Evolutionary conservation across 23 red algal genomes (phyloP).

Genomic region (Rhodosorus marinus): DNA sequence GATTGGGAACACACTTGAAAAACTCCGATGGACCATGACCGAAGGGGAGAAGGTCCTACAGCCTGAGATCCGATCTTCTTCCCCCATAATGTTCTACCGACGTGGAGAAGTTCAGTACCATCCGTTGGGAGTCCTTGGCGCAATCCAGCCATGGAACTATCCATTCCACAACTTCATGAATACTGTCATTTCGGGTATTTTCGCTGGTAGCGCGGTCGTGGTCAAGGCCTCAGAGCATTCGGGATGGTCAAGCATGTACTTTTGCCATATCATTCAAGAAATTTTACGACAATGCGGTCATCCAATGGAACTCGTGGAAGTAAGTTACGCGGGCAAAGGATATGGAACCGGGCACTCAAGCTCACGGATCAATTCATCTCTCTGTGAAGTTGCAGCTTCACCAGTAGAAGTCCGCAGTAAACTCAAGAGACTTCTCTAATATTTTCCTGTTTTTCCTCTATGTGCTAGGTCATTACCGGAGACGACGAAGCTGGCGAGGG

Average conservation of each 20-base stretch:
- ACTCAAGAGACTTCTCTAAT: too few species aligned
- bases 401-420: too few species aligned
- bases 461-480: conserved; percentile 57
- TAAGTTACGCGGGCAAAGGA: too few species aligned
- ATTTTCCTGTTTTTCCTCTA: too few species aligned
- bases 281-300: conserved; percentile 32
- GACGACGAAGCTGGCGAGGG: conserved; percentile 32
- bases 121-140: conserved; percentile 87
- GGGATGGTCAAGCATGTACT: conserved; percentile 39
- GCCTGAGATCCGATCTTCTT: conserved; percentile 47
- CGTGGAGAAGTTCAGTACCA: conserved; percentile 53
- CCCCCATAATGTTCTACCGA: conserved; percentile 57
- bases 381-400: too few species aligned
- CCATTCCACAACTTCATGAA: conserved; percentile 95
- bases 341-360: too few species aligned
- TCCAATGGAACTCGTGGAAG: conserved; percentile 36
- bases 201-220: conserved; percentile 79
- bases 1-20: conserved; percentile 73
- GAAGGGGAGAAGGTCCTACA: conserved; percentile 50
- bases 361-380: too few species aligned
- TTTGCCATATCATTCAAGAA: too few species aligned
- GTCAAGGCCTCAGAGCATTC: conserved; percentile 80
- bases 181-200: conserved; percentile 60
- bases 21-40: conserved; percentile 74
- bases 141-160: conserved; percentile 98